These are phyloP conservation scores for Lotus japonicus DNA, from an alignment of 306 rosid species.

Conservation along the genomic window DNA sequence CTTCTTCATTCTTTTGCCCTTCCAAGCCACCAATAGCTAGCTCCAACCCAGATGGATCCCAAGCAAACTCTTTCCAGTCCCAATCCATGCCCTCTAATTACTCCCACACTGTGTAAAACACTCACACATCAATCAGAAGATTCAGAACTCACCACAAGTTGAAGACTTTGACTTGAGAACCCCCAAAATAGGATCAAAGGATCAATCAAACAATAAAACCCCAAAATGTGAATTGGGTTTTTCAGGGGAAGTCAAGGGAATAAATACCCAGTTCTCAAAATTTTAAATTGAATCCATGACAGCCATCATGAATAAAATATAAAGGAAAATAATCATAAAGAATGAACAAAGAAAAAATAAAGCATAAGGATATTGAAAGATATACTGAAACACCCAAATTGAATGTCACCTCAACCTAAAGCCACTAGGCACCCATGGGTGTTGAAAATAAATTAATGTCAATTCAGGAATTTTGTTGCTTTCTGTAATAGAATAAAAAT, in stretches of 20 bases:
- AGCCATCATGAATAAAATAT: background rate
- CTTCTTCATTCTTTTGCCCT: conserved; percentile 18
- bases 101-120: conserved; percentile 19
- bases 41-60: conserved; percentile 55
- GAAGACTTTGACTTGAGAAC: conserved; percentile 29
- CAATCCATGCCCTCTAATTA: conserved; percentile 59
- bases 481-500: conserved; percentile 1
- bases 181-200: conserved; percentile 15
- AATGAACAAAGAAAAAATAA: background rate
- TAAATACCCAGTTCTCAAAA: conserved; percentile 25
- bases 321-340: background rate
- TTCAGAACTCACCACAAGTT: conserved; percentile 10
- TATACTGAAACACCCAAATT: conserved; percentile 17
- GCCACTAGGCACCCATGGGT: conserved; percentile 20
- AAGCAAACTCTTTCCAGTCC: conserved; percentile 63
- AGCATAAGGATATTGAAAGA: conserved; percentile 9
- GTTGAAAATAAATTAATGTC: conserved; percentile 17
- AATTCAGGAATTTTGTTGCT: conserved; percentile 26
- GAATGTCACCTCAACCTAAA: conserved; percentile 30
- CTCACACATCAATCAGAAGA: conserved; percentile 34
- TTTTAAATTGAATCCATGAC: conserved; percentile 20
- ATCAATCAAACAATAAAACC: conserved; percentile 7
- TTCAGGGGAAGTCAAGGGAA: conserved; percentile 30
- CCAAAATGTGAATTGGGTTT: conserved; percentile 31
- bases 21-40: background rate